phyloP scores from a whole-genome alignment of 2,329 filamentous ascomycete species.

The Pseudogymnoascus verrucosus region DNA sequence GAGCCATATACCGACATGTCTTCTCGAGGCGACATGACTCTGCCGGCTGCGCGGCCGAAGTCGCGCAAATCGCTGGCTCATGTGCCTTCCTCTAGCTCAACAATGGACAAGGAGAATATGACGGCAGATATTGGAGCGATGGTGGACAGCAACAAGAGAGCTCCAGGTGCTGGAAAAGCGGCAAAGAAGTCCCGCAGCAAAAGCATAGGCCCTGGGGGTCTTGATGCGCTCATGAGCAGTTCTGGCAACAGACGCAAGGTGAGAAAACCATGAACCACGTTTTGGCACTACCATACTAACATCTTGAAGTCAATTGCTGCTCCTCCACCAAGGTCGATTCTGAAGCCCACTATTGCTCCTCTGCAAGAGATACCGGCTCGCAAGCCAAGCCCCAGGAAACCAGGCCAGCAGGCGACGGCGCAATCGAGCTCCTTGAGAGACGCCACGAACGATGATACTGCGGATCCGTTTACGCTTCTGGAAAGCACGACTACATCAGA shows the following conservation, averaged over 20 bases:
- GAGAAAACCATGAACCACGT: conserved; percentile 31
- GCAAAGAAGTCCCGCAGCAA: conserved; percentile 77
- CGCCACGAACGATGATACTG: neutral
- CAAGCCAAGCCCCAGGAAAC: conserved; percentile 37
- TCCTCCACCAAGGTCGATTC: conserved; percentile 58
- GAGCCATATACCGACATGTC: conserved; percentile 29
- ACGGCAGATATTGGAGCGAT: conserved; percentile 54
- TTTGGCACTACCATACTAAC: conserved; percentile 13
- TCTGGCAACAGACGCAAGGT: conserved; percentile 76
- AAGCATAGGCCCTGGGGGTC: conserved; percentile 85
- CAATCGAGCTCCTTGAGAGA: neutral
- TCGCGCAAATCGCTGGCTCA: conserved; percentile 67
- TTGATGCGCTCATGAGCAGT: conserved; percentile 70
- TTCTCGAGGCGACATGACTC: conserved; percentile 37
- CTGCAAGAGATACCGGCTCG: conserved; percentile 58
- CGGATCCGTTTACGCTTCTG: neutral
- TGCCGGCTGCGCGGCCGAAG: conserved; percentile 44
- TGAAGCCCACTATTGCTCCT: conserved; percentile 70
- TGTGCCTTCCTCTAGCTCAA: conserved; percentile 38
- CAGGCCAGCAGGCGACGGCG: neutral
- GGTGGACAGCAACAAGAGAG: conserved; percentile 19
- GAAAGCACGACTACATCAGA: conserved; percentile 19
- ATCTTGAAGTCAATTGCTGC: conserved; percentile 22
- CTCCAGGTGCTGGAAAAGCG: conserved; percentile 18
- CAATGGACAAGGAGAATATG: conserved; percentile 69